phyloP scores from a whole-genome alignment of 2,329 filamentous ascomycete species.

The Didymella glomerata region DNA sequence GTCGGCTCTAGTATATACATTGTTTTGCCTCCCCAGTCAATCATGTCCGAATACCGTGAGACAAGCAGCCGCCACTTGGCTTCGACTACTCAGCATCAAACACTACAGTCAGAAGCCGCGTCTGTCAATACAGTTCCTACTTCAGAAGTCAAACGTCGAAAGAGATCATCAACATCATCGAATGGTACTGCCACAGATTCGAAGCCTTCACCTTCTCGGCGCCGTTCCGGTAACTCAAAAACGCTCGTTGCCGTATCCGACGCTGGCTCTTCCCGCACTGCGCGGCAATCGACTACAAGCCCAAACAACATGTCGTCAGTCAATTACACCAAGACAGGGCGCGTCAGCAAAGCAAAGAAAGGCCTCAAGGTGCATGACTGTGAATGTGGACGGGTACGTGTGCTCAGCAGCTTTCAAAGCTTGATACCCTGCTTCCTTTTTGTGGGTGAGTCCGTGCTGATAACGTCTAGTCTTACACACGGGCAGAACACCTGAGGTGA shows the following conservation, averaged over 20 bases:
- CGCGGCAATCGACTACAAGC: slow-evolving; percentile 43
- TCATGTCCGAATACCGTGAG: slow-evolving; percentile 46
- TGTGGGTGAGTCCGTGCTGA: slow-evolving; percentile 26
- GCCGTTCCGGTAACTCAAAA: slow-evolving; percentile 38
- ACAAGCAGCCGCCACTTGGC: slow-evolving; percentile 46
- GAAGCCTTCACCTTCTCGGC: slow-evolving; percentile 38
- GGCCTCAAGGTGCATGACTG: slow-evolving; percentile 57
- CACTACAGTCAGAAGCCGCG: slow-evolving; percentile 35
- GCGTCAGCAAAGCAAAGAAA: slow-evolving; percentile 59
- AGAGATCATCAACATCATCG: slow-evolving; percentile 36
- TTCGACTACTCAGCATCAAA: slow-evolving; percentile 30
- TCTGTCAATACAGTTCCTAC: slow-evolving; percentile 26
- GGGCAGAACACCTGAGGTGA: slow-evolving; percentile 58
- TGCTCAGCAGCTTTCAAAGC: neutral
- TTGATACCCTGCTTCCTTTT: no score
- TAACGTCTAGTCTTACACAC: slow-evolving; percentile 55
- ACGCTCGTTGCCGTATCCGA: slow-evolving; percentile 36
- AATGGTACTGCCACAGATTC: slow-evolving; percentile 36
- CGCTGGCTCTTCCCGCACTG: slow-evolving; percentile 40
- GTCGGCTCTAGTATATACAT: slow-evolving; percentile 46
- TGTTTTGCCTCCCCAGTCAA: slow-evolving; percentile 35
- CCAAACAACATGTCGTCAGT: slow-evolving; percentile 44
- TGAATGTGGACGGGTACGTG: slow-evolving; percentile 58
- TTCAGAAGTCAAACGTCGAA: slow-evolving; percentile 31
- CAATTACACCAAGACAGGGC: slow-evolving; percentile 56